Conservation (phyloP, 805 yeast genomes). For the Barnettozyma pratensis region DNA sequence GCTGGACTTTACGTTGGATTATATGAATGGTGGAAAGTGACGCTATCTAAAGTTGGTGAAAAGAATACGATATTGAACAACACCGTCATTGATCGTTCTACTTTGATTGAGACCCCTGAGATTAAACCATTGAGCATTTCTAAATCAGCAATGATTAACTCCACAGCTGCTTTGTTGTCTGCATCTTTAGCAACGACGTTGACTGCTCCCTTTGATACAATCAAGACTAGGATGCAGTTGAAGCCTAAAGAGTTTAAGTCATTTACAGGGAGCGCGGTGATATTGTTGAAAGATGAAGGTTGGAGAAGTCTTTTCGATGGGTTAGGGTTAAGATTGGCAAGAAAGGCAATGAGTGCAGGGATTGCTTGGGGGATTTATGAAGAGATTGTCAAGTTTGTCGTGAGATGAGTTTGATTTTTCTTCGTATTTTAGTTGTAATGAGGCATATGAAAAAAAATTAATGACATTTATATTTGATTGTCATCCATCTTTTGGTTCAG, state of each 20-base stretch:
- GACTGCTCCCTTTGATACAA: constrained; percentile 93
- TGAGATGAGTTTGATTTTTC: too few species aligned
- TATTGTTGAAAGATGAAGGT: constrained; percentile 42
- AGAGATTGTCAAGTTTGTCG: constrained; percentile 53
- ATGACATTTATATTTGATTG: too few species aligned
- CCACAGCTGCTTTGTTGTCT: constrained; percentile 70
- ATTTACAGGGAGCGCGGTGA: constrained; percentile 34
- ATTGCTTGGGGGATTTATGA: constrained; percentile 97
- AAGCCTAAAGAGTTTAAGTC: constrained; percentile 42
- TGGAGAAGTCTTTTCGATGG: constrained; percentile 71
- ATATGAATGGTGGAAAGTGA: constrained; percentile 68
- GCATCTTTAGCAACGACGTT: constrained; percentile 77
- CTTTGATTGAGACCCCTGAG: too few species aligned
- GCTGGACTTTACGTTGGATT: constrained; percentile 89
- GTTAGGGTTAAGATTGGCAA: constrained; percentile 65
- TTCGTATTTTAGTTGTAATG: too few species aligned
- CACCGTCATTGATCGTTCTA: too few species aligned
- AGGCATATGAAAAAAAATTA: too few species aligned
- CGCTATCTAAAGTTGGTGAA: constrained; percentile 48
- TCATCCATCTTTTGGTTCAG: too few species aligned
- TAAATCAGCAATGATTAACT: constrained; percentile 56
- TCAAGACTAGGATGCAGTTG: constrained; percentile 87
- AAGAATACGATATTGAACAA: too few species aligned
- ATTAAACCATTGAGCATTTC: constrained; percentile 21
- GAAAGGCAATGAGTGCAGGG: constrained; percentile 90